These are phyloP conservation scores for Thymus quinquecostatus DNA, from an alignment of 257 asterid genomes.

Conservation along the genomic window DNA sequence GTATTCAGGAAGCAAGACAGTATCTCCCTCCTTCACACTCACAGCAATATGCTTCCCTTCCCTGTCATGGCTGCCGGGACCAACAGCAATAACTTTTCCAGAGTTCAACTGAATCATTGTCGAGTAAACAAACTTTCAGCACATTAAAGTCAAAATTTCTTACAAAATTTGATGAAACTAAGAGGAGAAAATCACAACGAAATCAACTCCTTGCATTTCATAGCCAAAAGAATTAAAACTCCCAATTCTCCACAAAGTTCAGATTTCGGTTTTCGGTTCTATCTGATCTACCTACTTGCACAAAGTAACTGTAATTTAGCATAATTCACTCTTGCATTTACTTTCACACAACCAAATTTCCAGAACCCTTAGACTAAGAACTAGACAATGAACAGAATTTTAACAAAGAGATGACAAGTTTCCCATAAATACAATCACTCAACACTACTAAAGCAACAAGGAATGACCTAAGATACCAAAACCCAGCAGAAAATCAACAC, in stretches of 20 bases:
- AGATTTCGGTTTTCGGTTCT: not conserved
- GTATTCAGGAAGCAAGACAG: conserved; percentile 68
- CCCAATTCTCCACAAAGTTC: not conserved
- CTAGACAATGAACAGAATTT: not conserved
- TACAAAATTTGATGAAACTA: not conserved
- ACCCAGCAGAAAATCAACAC: not conserved
- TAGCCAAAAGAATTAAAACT: not conserved
- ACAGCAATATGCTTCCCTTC: conserved; percentile 63
- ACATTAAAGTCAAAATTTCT: not conserved
- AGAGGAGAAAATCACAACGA: not conserved
- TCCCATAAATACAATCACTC: not conserved
- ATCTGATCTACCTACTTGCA: not conserved
- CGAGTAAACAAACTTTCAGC: conserved; percentile 6
- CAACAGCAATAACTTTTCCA: conserved; percentile 71
- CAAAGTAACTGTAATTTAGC: not conserved
- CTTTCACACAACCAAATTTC: not conserved
- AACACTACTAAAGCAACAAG: not conserved
- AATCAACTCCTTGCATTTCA: not conserved
- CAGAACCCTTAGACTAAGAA: not conserved
- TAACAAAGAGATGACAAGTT: not conserved
- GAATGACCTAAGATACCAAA: not conserved
- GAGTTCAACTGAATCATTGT: conserved; percentile 55
- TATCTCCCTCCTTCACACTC: conserved; percentile 62
- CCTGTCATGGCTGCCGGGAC: conserved; percentile 56
- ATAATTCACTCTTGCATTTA: not conserved